Evolutionary conservation across 192 early-diverging fungal genomes (phyloP).

Genomic region (Lunasporangiospora selenospora): DNA sequence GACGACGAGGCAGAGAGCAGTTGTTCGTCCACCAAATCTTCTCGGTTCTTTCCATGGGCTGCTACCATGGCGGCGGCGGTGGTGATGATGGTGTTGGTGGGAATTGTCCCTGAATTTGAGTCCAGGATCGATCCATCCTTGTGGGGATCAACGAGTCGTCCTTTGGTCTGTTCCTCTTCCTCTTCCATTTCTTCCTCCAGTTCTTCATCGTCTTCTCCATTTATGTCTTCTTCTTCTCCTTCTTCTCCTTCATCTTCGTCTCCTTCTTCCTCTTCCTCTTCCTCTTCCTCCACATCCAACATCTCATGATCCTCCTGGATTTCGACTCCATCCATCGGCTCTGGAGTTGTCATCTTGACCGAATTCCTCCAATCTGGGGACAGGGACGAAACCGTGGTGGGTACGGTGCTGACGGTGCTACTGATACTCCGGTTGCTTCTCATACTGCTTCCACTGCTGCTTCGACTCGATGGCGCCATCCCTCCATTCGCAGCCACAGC

Average conservation of each 20-base stretch:
- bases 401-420: constrained; percentile 14
- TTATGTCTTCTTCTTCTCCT: constrained; percentile 5
- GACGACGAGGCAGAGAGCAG: too few species aligned
- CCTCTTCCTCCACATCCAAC: neutral
- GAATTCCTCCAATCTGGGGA: neutral
- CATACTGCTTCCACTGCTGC: constrained; percentile 39
- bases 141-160: neutral
- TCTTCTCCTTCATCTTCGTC: neutral
- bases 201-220: constrained; percentile 20
- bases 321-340: constrained; percentile 10
- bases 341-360: neutral
- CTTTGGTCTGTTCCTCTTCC: neutral
- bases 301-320: neutral
- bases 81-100: neutral
- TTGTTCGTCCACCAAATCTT: too few species aligned
- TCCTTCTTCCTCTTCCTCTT: neutral
- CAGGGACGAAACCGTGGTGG: neutral
- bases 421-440: constrained; percentile 30
- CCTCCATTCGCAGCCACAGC: neutral
- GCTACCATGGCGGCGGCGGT: neutral
- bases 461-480: constrained; percentile 19
- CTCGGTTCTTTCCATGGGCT: too few species aligned
- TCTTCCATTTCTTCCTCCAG: neutral
- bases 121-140: neutral
- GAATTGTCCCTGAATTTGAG: neutral